Percentiles rank a stretch among this genome's conserved stretches.
Evolutionary conservation across 2,329 filamentous ascomycete species (phyloP).

Genomic region (Diplodia sapinea): DNA sequence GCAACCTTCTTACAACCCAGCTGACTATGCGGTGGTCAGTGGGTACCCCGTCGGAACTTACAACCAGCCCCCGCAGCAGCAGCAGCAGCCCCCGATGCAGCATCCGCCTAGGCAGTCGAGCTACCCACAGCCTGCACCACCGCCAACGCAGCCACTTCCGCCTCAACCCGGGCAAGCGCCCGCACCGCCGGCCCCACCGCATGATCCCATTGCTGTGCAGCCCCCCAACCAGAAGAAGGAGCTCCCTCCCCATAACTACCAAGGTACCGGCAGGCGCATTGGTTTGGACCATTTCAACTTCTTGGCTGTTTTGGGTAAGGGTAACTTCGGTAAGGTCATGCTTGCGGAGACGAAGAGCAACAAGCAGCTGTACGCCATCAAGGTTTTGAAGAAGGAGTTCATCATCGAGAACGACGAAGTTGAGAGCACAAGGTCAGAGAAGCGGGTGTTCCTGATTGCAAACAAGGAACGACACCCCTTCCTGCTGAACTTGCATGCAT

Average conservation of each 20-base stretch:
- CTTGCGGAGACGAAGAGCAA: conserved; percentile 93
- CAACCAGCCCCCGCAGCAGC: conserved; percentile 45
- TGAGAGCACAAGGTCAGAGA: conserved; percentile 95
- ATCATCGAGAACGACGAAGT: conserved; percentile 99
- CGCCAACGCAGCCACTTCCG: conserved; percentile 51
- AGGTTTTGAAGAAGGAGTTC: conserved; percentile 99
- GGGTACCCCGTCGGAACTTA: conserved; percentile 41
- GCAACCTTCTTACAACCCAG: conserved; percentile 75
- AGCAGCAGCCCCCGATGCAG: conserved; percentile 45
- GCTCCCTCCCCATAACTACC: conserved; percentile 70
- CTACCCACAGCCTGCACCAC: conserved; percentile 49
- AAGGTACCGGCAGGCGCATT: conserved; percentile 80
- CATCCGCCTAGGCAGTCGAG: conserved; percentile 39
- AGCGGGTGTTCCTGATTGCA: conserved; percentile 94
- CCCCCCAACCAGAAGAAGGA: conserved; percentile 57
- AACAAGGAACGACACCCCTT: conserved; percentile 98
- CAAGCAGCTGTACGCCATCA: conserved; percentile 94
- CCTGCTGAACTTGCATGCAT: conserved; percentile 91
- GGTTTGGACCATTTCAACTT: conserved; percentile 99
- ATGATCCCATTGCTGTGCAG: conserved; percentile 29
- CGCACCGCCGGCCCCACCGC: conserved; percentile 48
- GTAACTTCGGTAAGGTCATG: conserved; percentile 99
- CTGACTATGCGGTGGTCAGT: conserved; percentile 67
- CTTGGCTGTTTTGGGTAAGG: conserved; percentile 95
- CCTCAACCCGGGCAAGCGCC: conserved; percentile 50